Evolutionary conservation across 148 eudicot species (phyloP).

Genomic region (Arbutus unedo): DNA sequence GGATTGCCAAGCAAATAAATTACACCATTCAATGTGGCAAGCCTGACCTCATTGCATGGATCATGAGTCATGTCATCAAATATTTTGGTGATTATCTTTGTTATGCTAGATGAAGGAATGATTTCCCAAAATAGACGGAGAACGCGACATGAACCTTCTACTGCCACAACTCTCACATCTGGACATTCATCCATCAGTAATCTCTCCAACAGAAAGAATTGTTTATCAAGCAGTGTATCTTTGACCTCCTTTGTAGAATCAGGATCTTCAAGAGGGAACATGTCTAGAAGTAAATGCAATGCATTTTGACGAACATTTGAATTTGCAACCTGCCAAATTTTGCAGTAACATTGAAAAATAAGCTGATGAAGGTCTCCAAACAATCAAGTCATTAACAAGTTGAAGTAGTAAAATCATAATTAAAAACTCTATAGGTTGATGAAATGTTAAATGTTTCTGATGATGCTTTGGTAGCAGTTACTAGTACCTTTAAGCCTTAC

Average conservation of each 20-base stretch:
- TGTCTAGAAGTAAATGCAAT: slow-evolving; percentile 75
- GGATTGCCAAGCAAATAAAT: slow-evolving; percentile 88
- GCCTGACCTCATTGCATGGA: slow-evolving; percentile 68
- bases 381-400: not conserved
- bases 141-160: slow-evolving; percentile 90
- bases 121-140: slow-evolving; percentile 91
- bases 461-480: not conserved
- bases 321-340: slow-evolving; percentile 70
- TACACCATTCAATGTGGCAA: slow-evolving; percentile 77
- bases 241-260: slow-evolving; percentile 79
- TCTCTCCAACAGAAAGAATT: slow-evolving; percentile 78
- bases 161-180: slow-evolving; percentile 82
- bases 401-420: not conserved
- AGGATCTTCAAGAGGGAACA: slow-evolving; percentile 98
- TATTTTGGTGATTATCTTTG: slow-evolving; percentile 63
- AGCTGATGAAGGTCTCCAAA: not conserved
- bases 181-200: slow-evolving; percentile 80
- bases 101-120: slow-evolving; percentile 78
- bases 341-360: not conserved
- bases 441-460: not conserved
- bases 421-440: not conserved
- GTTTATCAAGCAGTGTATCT: slow-evolving; percentile 73
- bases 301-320: slow-evolving; percentile 98
- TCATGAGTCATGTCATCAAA: slow-evolving; percentile 77
- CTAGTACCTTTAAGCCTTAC: not conserved